phyloP scores from a whole-genome alignment of 2,329 filamentous ascomycete genomes.

The Penicillium sp. region DNA sequence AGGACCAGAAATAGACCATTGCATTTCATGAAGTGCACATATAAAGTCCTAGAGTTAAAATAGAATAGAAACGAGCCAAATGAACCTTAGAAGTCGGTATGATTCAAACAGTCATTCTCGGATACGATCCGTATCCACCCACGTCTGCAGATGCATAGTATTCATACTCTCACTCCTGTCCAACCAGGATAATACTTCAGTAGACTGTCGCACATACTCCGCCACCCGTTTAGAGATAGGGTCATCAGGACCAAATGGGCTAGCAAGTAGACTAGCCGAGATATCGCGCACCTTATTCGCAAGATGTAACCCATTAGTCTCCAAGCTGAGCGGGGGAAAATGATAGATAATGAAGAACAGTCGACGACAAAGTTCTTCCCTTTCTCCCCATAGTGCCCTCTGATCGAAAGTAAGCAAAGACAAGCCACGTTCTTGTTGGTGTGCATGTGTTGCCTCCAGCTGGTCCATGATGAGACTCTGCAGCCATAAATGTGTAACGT shows the following conservation, averaged over 20 bases:
- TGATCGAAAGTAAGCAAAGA: neutral
- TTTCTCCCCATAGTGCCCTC: constrained; percentile 28
- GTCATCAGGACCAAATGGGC: constrained; percentile 26
- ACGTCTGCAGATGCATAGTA: constrained; percentile 11
- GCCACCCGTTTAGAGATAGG: constrained; percentile 16
- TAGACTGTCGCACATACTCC: constrained; percentile 13
- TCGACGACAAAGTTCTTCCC: constrained; percentile 41
- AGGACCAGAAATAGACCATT: neutral
- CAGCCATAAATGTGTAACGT: constrained; percentile 42
- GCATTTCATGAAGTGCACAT: too few species aligned
- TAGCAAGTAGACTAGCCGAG: constrained; percentile 35
- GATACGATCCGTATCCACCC: constrained; percentile 10
- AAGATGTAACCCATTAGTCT: constrained; percentile 39
- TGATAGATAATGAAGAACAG: constrained; percentile 38
- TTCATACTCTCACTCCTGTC: constrained; percentile 15
- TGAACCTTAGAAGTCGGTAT: too few species aligned
- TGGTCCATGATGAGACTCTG: constrained; percentile 39
- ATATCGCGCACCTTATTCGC: constrained; percentile 41
- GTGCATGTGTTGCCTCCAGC: constrained; percentile 25
- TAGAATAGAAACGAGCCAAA: too few species aligned
- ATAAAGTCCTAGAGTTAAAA: too few species aligned
- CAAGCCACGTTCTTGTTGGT: neutral
- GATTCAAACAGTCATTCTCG: too few species aligned
- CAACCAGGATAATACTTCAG: constrained; percentile 12
- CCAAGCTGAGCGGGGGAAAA: constrained; percentile 32